Evolutionary conservation across 352 stramenopile genomes (phyloP).

Genomic region (Pythium volutum): DNA sequence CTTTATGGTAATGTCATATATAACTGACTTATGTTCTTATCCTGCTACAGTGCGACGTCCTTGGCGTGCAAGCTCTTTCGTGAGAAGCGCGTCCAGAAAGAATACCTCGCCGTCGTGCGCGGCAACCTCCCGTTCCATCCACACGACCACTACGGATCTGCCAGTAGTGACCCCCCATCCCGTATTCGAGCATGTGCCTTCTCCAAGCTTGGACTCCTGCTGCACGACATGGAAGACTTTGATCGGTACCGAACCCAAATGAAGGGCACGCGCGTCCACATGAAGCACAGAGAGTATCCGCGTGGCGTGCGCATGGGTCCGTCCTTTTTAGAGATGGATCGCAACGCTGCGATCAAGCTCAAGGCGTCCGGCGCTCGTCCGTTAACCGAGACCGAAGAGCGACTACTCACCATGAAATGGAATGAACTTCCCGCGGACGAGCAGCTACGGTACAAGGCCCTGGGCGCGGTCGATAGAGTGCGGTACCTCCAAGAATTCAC

Average conservation of each 20-base stretch:
- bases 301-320: conserved; percentile 53
- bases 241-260: conserved; percentile 50
- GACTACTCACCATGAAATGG: conserved; percentile 30
- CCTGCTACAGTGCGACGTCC: conserved; percentile 49
- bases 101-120: conserved; percentile 81
- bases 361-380: conserved; percentile 13
- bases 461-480: conserved; percentile 41
- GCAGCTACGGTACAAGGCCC: conserved; percentile 45
- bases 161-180: not conserved
- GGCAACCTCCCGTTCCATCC: conserved; percentile 68
- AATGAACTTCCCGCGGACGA: conserved; percentile 42
- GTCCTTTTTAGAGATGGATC: conserved; percentile 70
- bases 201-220: conserved; percentile 61
- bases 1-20: not conserved
- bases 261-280: conserved; percentile 44
- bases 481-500: conserved; percentile 51
- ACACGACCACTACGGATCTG: conserved; percentile 20
- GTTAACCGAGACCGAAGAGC: conserved; percentile 30
- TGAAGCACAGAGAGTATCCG: conserved; percentile 49
- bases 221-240: conserved; percentile 71
- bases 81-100: conserved; percentile 77
- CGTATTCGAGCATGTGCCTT: conserved; percentile 44
- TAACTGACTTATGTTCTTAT: conserved; percentile 1
- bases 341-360: conserved; percentile 36
- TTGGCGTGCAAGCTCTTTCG: conserved; percentile 69